Evolutionary conservation across 2,329 filamentous ascomycete genomes (phyloP), one percentile per base, ranked within the genome.

Genomic region (Colletotrichum godetiae): DNA sequence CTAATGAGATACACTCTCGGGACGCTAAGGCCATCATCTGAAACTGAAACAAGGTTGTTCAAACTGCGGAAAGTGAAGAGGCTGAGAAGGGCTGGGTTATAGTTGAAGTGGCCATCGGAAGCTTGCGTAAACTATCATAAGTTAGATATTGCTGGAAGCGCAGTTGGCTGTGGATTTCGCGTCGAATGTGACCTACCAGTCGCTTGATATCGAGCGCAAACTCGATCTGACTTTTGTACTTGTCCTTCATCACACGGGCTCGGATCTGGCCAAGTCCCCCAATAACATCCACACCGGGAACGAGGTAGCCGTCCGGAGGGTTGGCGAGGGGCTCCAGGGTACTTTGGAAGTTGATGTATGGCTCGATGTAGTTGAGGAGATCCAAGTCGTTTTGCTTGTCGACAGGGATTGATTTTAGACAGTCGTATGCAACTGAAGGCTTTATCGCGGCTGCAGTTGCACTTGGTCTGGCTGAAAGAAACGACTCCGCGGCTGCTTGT

Each of bases 321-420:
- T 71, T 53, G 11, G 62, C 49, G 0, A 77, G 68, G 15, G 68
- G 60, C 22, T 77, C 74, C 15, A 77, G 15, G 1, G 76, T 77
- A 60, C 73, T 74, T 27, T 77, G 76, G 6, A 68, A 76, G 13
- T 59, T n/a, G 1, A 76, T 5, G 6, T 67, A 76, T 4, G 77
- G 76, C 19, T 66, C 59, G 1, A 77, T 57, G 42, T 76, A 77
- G 59, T 76, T 68, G 7, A 77, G 69, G 13, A 77, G 68, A 13
- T 68, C 72, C 12, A 69, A 11, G 37, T 75, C 65, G 2, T 33
- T 57, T 29, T 67, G 59, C 29, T 67, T 69, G 15, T 74, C 69
- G 8, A 75, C 57, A 8, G 64, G 59, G 7, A 77, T 46, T 1
- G 75, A 72, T 5, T 67, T 69, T 11, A 76, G 22, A 49, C 76